Percentiles rank a stretch among this genome's conserved stretches.
Conservation (phyloP, 2,329 filamentous ascomycete genomes). For the Atkinsonella hypoxylon region DNA sequence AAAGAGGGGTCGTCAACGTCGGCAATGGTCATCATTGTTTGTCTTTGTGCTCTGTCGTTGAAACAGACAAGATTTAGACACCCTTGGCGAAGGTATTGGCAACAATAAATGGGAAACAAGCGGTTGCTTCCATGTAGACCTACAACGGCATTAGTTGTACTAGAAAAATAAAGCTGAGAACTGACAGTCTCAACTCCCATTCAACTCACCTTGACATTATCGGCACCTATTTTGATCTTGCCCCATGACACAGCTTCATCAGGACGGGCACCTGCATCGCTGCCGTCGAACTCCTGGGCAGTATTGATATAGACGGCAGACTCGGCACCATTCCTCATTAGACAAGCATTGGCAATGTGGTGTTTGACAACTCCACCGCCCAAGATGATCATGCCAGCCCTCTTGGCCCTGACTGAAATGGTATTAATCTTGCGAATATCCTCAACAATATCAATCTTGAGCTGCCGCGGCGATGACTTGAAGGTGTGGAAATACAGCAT, state of each 20-base stretch:
- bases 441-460: conserved; percentile 83
- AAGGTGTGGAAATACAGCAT: conserved; percentile 99
- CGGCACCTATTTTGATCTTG: conserved; percentile 84
- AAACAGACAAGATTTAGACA: conserved; percentile 9
- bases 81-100: conserved; percentile 55
- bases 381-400: conserved; percentile 88
- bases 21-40: background rate
- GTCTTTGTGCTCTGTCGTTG: background rate
- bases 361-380: conserved; percentile 96
- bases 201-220: conserved; percentile 68
- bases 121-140: conserved; percentile 54
- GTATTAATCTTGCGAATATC: conserved; percentile 92
- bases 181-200: background rate
- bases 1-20: background rate
- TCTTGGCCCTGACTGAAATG: conserved; percentile 73
- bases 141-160: conserved; percentile 15
- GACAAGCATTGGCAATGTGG: conserved; percentile 91
- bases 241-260: conserved; percentile 98
- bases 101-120: conserved; percentile 54
- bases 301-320: conserved; percentile 98
- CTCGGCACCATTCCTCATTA: conserved; percentile 97
- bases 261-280: conserved; percentile 85
- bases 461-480: conserved; percentile 68
- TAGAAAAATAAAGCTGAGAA: background rate
- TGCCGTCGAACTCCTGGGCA: conserved; percentile 93